Conservation (phyloP, 2,329 filamentous ascomycete species). For the Fonsecaea erecta region DNA sequence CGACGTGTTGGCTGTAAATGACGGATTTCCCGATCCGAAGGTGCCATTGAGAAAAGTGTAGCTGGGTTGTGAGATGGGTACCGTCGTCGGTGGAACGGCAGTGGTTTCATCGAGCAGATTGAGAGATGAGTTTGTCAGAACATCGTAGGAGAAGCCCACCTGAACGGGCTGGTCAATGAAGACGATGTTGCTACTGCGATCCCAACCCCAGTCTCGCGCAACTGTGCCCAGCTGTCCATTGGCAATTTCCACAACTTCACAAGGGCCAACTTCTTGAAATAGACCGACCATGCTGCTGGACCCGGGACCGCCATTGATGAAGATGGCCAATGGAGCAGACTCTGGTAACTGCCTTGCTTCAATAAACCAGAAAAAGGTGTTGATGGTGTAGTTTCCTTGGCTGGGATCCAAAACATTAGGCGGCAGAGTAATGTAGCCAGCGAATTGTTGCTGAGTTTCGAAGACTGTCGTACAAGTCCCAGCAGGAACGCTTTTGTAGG, state of each 20-base stretch:
- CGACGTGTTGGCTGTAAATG: slow-evolving; percentile 43
- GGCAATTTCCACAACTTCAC: slow-evolving; percentile 46
- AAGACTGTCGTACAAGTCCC: slow-evolving; percentile 70
- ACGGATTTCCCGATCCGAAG: slow-evolving; percentile 52
- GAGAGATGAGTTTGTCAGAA: slow-evolving; percentile 48
- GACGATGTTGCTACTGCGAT: slow-evolving; percentile 50
- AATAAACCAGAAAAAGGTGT: slow-evolving; percentile 51
- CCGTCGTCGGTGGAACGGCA: slow-evolving; percentile 40
- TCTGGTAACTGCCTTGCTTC: slow-evolving; percentile 50
- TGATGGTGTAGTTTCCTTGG: slow-evolving; percentile 43
- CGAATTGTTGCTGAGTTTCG: slow-evolving; percentile 68
- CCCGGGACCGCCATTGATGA: slow-evolving; percentile 60
- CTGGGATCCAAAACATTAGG: slow-evolving; percentile 40
- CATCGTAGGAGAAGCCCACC: slow-evolving; percentile 57
- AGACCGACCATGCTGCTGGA: slow-evolving; percentile 58
- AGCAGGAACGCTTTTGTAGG: slow-evolving; percentile 66
- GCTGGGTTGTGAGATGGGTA: slow-evolving; percentile 38
- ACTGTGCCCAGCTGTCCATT: slow-evolving; percentile 51
- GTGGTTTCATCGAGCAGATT: slow-evolving; percentile 44
- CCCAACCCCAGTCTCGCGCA: slow-evolving; percentile 56
- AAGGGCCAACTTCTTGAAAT: slow-evolving; percentile 56
- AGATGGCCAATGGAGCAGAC: slow-evolving; percentile 56
- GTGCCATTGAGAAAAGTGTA: slow-evolving; percentile 63
- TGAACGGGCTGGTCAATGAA: slow-evolving; percentile 55
- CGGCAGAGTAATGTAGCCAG: slow-evolving; percentile 70